These are phyloP conservation scores for Mortierella antarctica DNA, from an alignment of 192 early-diverging fungal species.

Conservation along the genomic window DNA sequence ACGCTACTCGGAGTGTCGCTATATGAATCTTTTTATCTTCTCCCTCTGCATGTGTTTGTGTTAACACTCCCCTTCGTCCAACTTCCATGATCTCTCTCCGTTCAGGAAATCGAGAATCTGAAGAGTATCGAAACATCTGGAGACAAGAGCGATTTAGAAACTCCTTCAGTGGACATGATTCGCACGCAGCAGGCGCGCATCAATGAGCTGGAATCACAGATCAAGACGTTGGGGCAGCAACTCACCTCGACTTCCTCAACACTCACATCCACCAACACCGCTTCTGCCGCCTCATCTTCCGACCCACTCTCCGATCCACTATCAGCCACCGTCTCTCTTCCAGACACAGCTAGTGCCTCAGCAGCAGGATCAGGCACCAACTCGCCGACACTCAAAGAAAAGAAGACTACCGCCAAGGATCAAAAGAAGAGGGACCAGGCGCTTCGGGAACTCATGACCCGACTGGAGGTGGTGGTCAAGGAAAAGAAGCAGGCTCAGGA, in stretches of 20 bases:
- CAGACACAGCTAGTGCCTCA: constrained; percentile 19
- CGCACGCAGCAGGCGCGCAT: constrained; percentile 28
- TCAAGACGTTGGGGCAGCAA: constrained; percentile 16
- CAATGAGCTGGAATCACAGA: constrained; percentile 29
- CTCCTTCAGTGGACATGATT: neutral
- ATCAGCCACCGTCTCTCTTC: constrained; percentile 29
- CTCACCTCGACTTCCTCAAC: neutral
- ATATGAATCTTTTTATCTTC: neutral
- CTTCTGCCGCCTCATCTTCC: neutral
- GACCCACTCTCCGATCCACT: constrained; percentile 33
- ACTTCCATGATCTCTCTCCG: neutral
- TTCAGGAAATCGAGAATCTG: constrained; percentile 35
- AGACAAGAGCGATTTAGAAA: neutral
- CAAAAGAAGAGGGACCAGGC: constrained; percentile 53
- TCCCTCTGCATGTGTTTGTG: neutral
- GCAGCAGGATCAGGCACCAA: constrained; percentile 18
- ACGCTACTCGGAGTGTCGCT: neutral
- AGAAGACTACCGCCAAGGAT: constrained; percentile 31
- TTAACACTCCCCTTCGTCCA: too few species aligned
- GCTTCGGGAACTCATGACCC: constrained; percentile 40
- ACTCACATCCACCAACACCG: neutral
- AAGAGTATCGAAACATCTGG: neutral
- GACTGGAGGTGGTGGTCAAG: constrained; percentile 43
- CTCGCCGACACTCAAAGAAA: constrained; percentile 42
- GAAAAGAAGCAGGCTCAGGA: constrained; percentile 50